A percentile compares a stretch with the other conserved stretches of the same genome.
Conservation (phyloP, 2,329 filamentous ascomycete species). For the Pyricularia pennisetigena region DNA sequence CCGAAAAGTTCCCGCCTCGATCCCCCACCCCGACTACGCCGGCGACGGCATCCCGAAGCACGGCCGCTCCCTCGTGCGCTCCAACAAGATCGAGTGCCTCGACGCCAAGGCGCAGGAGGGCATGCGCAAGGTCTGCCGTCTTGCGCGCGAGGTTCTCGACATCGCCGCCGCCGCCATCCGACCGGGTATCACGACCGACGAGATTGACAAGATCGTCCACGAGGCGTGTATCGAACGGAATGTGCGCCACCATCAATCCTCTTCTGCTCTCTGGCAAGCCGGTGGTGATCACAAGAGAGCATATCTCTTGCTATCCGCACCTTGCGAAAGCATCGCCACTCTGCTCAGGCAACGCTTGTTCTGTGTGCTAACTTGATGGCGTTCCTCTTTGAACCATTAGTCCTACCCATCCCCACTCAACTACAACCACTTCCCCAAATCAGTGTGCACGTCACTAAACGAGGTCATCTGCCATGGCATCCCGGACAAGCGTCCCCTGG, state of each 20-base stretch:
- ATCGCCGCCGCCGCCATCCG: constrained; percentile 74
- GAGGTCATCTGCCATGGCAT: constrained; percentile 99
- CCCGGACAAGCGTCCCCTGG: constrained; percentile 75
- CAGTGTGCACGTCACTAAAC: constrained; percentile 91
- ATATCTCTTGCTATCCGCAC: background rate
- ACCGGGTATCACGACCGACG: constrained; percentile 92
- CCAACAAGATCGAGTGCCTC: constrained; percentile 76
- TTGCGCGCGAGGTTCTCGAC: constrained; percentile 87
- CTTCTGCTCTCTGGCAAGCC: background rate
- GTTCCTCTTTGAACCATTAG: constrained; percentile 35
- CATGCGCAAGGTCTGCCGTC: constrained; percentile 85
- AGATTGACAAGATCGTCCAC: constrained; percentile 91
- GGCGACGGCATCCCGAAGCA: constrained; percentile 65
- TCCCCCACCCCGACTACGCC: constrained; percentile 81
- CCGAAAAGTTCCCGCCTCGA: constrained; percentile 67
- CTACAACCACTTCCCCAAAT: constrained; percentile 96
- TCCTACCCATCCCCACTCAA: constrained; percentile 92
- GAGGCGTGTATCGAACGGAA: constrained; percentile 89
- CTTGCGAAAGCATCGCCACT: background rate
- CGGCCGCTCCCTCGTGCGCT: constrained; percentile 49
- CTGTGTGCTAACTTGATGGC: constrained; percentile 1
- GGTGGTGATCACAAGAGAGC: background rate
- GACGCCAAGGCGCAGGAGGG: constrained; percentile 72
- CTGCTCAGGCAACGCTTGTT: background rate
- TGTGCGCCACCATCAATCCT: constrained; percentile 39